Evolutionary conservation across 306 rosid genomes (phyloP).

Genomic region (Inga laurina): DNA sequence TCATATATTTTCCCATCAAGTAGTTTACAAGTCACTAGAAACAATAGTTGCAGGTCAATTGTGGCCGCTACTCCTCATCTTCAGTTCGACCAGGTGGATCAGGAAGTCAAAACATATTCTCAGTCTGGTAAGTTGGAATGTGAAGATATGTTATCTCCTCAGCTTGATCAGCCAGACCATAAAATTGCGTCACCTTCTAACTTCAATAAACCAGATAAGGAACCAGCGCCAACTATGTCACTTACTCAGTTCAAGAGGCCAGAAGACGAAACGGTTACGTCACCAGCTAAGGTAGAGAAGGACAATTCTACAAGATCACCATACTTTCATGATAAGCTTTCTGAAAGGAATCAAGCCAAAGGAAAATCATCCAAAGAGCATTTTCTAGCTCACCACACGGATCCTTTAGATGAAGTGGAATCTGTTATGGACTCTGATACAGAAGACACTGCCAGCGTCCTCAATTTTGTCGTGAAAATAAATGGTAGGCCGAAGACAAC

Average conservation of each 20-base stretch:
- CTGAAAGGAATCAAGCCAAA: slow-evolving; percentile 32
- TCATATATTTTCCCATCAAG: slow-evolving; percentile 26
- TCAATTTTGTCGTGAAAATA: slow-evolving; percentile 48
- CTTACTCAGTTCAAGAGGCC: slow-evolving; percentile 33
- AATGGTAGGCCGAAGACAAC: slow-evolving; percentile 36
- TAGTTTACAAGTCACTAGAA: slow-evolving; percentile 26
- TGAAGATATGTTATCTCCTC: slow-evolving; percentile 24
- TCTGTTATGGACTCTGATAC: slow-evolving; percentile 46
- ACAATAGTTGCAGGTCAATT: slow-evolving; percentile 51
- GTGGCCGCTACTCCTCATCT: slow-evolving; percentile 36
- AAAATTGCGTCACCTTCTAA: slow-evolving; percentile 22
- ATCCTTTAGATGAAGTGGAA: slow-evolving; percentile 33
- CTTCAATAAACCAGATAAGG: slow-evolving; percentile 7
- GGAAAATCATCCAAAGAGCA: slow-evolving; percentile 37
- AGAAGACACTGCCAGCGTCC: slow-evolving; percentile 67
- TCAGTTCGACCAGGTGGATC: slow-evolving; percentile 36
- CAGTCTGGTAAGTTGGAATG: slow-evolving; percentile 38
- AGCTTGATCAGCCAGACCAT: slow-evolving; percentile 31
- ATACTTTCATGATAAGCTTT: slow-evolving; percentile 25
- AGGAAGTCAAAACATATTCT: slow-evolving; percentile 26
- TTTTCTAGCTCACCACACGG: slow-evolving; percentile 29
- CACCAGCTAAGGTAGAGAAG: slow-evolving; percentile 23
- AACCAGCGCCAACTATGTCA: slow-evolving; percentile 31
- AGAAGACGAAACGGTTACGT: slow-evolving; percentile 28
- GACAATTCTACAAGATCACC: slow-evolving; percentile 26